Evolutionary conservation across 495 filamentous ascomycete genomes (phyloP).

Genomic region (Hypoxylon fuscum): DNA sequence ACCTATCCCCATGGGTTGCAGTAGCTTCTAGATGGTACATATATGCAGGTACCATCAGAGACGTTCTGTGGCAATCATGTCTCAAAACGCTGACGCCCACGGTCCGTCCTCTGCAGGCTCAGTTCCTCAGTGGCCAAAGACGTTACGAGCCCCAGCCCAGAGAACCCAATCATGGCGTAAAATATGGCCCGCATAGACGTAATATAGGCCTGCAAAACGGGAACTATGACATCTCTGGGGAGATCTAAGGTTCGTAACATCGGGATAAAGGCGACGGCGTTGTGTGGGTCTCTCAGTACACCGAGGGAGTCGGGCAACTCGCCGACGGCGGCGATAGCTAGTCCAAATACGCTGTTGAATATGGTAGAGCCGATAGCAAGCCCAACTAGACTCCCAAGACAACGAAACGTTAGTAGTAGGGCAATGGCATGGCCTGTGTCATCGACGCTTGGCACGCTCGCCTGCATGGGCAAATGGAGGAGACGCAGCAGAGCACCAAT

Average conservation of each 20-base stretch:
- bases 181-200: slow-evolving; percentile 33
- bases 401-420: slow-evolving; percentile 47
- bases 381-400: slow-evolving; percentile 52
- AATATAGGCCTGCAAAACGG: slow-evolving; percentile 24
- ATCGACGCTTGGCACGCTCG: slow-evolving; percentile 47
- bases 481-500: slow-evolving; percentile 41
- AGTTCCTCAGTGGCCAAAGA: slow-evolving; percentile 35
- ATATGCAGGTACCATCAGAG: not conserved
- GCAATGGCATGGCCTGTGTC: slow-evolving; percentile 53
- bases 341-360: slow-evolving; percentile 44
- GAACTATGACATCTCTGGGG: slow-evolving; percentile 15
- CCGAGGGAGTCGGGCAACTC: slow-evolving; percentile 24
- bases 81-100: slow-evolving; percentile 33
- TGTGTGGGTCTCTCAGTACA: slow-evolving; percentile 14
- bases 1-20: not conserved
- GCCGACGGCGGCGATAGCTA: slow-evolving; percentile 18
- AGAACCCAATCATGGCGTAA: slow-evolving; percentile 34
- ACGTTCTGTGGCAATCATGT: no score
- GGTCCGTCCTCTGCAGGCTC: slow-evolving; percentile 28
- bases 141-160: slow-evolving; percentile 27
- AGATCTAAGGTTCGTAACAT: slow-evolving; percentile 23
- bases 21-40: not conserved
- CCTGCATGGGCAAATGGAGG: slow-evolving; percentile 47
- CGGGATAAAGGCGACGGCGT: slow-evolving; percentile 37
- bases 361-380: slow-evolving; percentile 46